phyloP scores from a whole-genome alignment of 164 flowering plant species.

The Vitis amurensis region DNA sequence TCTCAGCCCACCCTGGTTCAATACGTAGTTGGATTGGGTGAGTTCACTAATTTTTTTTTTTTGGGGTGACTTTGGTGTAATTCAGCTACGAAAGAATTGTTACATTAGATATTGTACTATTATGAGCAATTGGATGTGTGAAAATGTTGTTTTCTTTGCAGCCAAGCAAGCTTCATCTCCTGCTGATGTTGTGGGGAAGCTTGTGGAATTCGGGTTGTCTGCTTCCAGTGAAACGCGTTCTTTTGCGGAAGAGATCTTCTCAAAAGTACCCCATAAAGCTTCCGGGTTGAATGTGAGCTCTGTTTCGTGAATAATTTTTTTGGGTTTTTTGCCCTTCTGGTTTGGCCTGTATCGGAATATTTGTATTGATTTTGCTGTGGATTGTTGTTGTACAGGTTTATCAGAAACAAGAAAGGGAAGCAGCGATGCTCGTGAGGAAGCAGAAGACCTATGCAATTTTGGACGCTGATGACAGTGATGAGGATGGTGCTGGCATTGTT shows the following conservation, averaged over 20 bases:
- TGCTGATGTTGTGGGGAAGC: slow-evolving; percentile 47
- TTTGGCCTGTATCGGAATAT: not conserved
- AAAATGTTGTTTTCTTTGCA: slow-evolving; percentile 24
- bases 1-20: slow-evolving; percentile 70
- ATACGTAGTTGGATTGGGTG: slow-evolving; percentile 70
- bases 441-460: slow-evolving; percentile 64
- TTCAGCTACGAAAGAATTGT: not conserved
- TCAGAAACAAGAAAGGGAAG: slow-evolving; percentile 81
- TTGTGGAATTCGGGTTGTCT: slow-evolving; percentile 53
- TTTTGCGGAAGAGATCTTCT: slow-evolving; percentile 74
- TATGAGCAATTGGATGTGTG: not conserved
- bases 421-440: slow-evolving; percentile 73
- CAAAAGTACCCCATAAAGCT: slow-evolving; percentile 63
- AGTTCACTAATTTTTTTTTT: slow-evolving; percentile 14
- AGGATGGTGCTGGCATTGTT: slow-evolving; percentile 18
- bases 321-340: not conserved
- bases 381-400: slow-evolving; percentile 45
- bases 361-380: not conserved
- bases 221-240: slow-evolving; percentile 53
- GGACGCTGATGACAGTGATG: slow-evolving; percentile 86
- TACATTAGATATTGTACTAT: no score
- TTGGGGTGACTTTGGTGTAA: not conserved
- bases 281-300: slow-evolving; percentile 66
- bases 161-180: slow-evolving; percentile 83
- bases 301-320: not conserved